Evolutionary conservation across 805 yeast genomes (phyloP).

Genomic region (Pichia sporocuriosa): DNA sequence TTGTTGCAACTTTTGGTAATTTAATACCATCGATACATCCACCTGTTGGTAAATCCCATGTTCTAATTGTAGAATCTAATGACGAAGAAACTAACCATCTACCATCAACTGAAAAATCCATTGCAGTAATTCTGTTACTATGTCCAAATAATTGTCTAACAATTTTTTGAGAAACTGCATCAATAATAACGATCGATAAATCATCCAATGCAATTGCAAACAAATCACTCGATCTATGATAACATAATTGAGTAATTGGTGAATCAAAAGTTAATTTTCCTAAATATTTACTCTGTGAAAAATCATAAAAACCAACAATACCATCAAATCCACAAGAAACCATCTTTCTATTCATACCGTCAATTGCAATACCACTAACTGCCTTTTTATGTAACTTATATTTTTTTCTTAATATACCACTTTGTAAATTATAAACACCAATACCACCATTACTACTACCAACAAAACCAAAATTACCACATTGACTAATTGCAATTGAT

Average conservation of each 20-base stretch:
- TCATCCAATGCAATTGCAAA: conserved; percentile 84
- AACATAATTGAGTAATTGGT: conserved; percentile 70
- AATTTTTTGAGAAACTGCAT: conserved; percentile 69
- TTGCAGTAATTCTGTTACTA: conserved; percentile 73
- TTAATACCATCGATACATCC: conserved; percentile 90
- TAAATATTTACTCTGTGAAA: conserved; percentile 58
- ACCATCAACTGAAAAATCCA: conserved; percentile 92
- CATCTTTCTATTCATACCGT: conserved; percentile 84
- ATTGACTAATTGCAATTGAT: conserved; percentile 72
- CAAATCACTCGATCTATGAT: conserved; percentile 77
- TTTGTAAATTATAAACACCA: conserved; percentile 82
- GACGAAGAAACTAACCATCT: conserved; percentile 86
- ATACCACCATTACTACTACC: conserved; percentile 86
- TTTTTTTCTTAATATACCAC: conserved; percentile 73
- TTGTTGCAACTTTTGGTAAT: conserved; percentile 73
- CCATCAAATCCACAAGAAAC: conserved; percentile 89
- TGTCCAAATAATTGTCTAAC: conserved; percentile 91
- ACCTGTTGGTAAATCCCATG: conserved; percentile 98
- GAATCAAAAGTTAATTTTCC: conserved; percentile 65
- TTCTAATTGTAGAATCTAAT: conserved; percentile 80
- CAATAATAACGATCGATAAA: conserved; percentile 75
- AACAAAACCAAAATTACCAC: conserved; percentile 92
- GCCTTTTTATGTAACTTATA: conserved; percentile 67
- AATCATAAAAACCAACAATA: conserved; percentile 77
- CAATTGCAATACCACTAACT: conserved; percentile 83